These are phyloP conservation scores for Boletus pseudopeckii DNA, from an alignment of 768 basidiomycete species.

Conservation along the genomic window DNA sequence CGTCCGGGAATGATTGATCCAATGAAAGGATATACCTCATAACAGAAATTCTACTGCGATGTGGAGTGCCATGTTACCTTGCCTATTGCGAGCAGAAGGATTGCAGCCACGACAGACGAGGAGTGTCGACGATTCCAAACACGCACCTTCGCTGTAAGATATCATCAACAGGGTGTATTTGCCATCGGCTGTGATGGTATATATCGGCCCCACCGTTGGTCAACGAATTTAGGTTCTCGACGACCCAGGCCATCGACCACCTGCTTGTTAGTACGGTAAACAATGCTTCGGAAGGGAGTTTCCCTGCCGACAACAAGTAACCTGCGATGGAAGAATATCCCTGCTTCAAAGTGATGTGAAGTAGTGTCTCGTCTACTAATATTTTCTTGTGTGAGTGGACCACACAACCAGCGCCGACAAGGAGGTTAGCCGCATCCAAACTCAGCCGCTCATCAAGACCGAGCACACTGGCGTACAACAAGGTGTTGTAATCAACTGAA, in stretches of 20 bases:
- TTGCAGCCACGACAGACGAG: background rate
- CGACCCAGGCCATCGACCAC: background rate
- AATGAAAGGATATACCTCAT: background rate
- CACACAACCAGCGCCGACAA: background rate
- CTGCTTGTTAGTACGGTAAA: background rate
- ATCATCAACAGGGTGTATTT: background rate
- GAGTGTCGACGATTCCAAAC: too few relatives aligned
- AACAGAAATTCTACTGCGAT: background rate
- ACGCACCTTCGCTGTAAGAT: background rate
- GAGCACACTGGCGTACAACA: too few relatives aligned
- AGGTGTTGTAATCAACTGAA: too few relatives aligned
- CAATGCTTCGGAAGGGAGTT: background rate
- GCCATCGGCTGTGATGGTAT: too few relatives aligned
- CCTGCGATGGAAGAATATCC: background rate
- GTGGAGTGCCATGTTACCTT: background rate
- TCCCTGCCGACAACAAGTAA: background rate
- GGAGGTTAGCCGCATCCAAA: background rate
- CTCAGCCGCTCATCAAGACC: background rate
- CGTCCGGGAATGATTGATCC: background rate
- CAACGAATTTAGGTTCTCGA: background rate
- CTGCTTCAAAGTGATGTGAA: background rate
- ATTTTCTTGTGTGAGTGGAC: background rate
- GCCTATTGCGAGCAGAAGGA: background rate
- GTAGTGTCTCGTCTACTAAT: background rate
- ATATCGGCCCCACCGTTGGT: background rate